A percentile compares a stretch with the other conserved stretches of the same genome.
Evolutionary conservation across 83 land plant genomes (phyloP).

Genomic region (Picea abies): DNA sequence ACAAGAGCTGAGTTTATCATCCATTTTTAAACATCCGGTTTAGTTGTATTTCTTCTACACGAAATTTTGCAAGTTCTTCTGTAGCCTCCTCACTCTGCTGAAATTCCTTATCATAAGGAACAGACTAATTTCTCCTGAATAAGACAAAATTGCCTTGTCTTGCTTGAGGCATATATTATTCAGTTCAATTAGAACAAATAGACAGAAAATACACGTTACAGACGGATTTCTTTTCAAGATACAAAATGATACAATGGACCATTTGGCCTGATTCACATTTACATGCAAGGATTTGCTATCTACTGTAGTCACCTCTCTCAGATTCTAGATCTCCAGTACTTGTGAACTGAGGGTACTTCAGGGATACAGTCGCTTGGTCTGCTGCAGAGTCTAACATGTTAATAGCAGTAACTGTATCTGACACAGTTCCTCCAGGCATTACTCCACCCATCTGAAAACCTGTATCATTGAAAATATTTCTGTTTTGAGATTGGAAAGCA

Average conservation of each 20-base stretch:
- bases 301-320: constrained; percentile 3
- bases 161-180: background rate
- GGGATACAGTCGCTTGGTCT: background rate
- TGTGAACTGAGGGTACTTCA: background rate
- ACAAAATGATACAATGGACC: constrained; percentile 10
- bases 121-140: background rate
- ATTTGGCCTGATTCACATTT: constrained; percentile 6
- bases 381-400: background rate
- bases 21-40: background rate
- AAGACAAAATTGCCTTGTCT: constrained; percentile 1
- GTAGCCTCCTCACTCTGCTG: background rate
- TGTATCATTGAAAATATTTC: background rate
- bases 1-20: no score
- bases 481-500: background rate
- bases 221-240: background rate
- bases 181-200: background rate
- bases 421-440: background rate
- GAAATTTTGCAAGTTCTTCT: background rate
- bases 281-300: background rate
- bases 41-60: background rate
- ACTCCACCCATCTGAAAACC: background rate
- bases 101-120: background rate
- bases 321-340: background rate
- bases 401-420: constrained; percentile 9
- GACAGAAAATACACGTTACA: constrained; percentile 2